Evolutionary conservation across 2,329 filamentous ascomycete species (phyloP), one percentile per base, ranked within the genome.

Genomic region (Blastomyces silverae): DNA sequence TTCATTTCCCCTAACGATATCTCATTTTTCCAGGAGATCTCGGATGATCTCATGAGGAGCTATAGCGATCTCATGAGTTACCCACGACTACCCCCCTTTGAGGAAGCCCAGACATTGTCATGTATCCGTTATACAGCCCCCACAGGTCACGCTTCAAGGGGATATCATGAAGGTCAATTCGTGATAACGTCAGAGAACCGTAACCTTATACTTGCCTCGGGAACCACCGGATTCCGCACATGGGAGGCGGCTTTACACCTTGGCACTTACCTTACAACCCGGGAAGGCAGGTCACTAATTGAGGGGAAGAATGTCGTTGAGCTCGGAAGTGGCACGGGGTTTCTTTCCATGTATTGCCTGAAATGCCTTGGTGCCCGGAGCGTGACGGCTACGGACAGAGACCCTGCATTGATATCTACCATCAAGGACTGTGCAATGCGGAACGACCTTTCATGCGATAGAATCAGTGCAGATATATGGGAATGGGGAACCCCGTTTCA

Each of bases 11-110:
- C 68, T 69, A 65, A 71, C 69, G 61, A 61, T 74, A 71, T 64
- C 67, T 67, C 61, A 60, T 58, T 64, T 62, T 25, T 57, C 68
- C 78, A 97, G 92, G 91, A 89, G 75, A 87, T 96, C 58, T 91
- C 89, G 67, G 90, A 96, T 76, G 83, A 88, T 75, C 83, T 97
- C 71, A 90, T 93, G 83, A 81, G 81, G 64, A 80, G 82, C 48
- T 82, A 95, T 69, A 85, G 87, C 63, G 76, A 81, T 66, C 81
- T 94, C 31, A 81, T 95, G 65, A 80, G 83, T 25, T 80, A 83
- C 39, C 84, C 86, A 20, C 77, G 89, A 20, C 86, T 84, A n/a
- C 82, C 86, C 25, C 87, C 91, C 72, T 74, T 83, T 34, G 79
- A 82, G 50, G 84, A 87, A 64, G 89, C 85, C 31, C 90, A 92